A percentile compares a stretch with the other conserved stretches of the same genome.
Conservation (phyloP, 2,329 filamentous ascomycete genomes). For the Pseudocercospora pini-densiflorae region DNA sequence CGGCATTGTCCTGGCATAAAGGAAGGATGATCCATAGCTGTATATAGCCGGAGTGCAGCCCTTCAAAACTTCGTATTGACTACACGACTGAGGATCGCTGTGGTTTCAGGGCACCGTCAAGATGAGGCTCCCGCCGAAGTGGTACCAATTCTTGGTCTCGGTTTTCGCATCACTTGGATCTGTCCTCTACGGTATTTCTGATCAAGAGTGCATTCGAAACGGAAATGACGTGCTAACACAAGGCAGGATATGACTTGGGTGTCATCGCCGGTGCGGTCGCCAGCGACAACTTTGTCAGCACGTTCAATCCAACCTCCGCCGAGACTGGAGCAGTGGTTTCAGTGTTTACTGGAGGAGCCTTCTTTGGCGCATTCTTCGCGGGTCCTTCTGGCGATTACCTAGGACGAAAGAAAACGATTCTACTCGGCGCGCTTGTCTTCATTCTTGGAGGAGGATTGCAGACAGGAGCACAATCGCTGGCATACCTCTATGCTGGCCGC, state of each 20-base stretch:
- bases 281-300: slow-evolving; percentile 46
- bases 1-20: slow-evolving; percentile 2
- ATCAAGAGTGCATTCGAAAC: neutral
- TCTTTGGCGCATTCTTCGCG: slow-evolving; percentile 69
- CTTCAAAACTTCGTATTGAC: neutral
- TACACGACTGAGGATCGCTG: neutral
- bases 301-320: slow-evolving; percentile 47
- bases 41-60: neutral
- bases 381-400: slow-evolving; percentile 67
- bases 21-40: neutral
- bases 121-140: slow-evolving; percentile 62
- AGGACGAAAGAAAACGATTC: slow-evolving; percentile 73
- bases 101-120: slow-evolving; percentile 21
- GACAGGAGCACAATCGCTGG: slow-evolving; percentile 64
- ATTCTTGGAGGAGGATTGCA: slow-evolving; percentile 74
- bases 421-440: slow-evolving; percentile 73
- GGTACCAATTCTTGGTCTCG: slow-evolving; percentile 64
- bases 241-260: slow-evolving; percentile 52
- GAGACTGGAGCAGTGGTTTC: slow-evolving; percentile 70
- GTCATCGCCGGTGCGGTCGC: slow-evolving; percentile 63
- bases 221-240: slow-evolving; percentile 29
- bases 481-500: slow-evolving; percentile 72
- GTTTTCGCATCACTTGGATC: slow-evolving; percentile 64
- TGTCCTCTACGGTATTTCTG: slow-evolving; percentile 57
- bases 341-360: slow-evolving; percentile 76